Conservation (phyloP, 768 basidiomycete genomes). For the Boletus sensibilis region DNA sequence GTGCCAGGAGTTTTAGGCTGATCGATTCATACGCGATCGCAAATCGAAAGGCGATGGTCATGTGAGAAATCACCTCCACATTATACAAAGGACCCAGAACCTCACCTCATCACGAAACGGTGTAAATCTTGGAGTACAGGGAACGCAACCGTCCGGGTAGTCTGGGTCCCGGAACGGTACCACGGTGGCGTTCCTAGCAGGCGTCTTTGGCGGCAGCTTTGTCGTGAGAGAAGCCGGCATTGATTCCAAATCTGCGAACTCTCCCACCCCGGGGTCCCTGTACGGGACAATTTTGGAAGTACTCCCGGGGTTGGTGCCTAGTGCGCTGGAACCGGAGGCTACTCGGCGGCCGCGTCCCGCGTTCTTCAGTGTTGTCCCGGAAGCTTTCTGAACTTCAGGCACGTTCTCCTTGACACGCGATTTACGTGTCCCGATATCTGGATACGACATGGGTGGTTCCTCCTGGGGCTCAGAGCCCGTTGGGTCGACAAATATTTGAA, state of each 20-base stretch:
- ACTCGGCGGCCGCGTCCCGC: constrained; percentile 56
- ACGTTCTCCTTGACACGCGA: constrained; percentile 78
- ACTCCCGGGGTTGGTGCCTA: constrained; percentile 20
- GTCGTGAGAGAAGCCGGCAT: constrained; percentile 34
- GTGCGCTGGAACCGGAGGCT: constrained; percentile 35
- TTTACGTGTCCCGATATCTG: constrained; percentile 75
- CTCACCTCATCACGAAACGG: constrained; percentile 75
- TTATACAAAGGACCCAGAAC: constrained; percentile 9
- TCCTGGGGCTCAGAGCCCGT: constrained; percentile 48
- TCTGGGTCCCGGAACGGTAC: constrained; percentile 42
- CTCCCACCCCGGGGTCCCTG: constrained; percentile 57
- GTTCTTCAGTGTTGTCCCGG: constrained; percentile 64
- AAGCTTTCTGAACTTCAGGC: constrained; percentile 65
- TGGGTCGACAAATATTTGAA: constrained; percentile 76
- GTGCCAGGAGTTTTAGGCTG: constrained; percentile 27
- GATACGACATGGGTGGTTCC: constrained; percentile 51
- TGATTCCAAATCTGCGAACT: constrained; percentile 22
- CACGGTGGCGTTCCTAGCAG: constrained; percentile 34
- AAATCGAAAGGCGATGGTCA: not conserved
- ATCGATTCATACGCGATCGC: constrained; percentile 3
- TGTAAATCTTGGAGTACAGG: constrained; percentile 58
- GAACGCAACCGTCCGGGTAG: constrained; percentile 24
- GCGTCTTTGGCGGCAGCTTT: constrained; percentile 35
- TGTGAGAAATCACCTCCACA: constrained; percentile 8
- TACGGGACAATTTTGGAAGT: constrained; percentile 63